Evolutionary conservation across 2,329 filamentous ascomycete genomes (phyloP).

Genomic region (Pestalotiopsis sp.): DNA sequence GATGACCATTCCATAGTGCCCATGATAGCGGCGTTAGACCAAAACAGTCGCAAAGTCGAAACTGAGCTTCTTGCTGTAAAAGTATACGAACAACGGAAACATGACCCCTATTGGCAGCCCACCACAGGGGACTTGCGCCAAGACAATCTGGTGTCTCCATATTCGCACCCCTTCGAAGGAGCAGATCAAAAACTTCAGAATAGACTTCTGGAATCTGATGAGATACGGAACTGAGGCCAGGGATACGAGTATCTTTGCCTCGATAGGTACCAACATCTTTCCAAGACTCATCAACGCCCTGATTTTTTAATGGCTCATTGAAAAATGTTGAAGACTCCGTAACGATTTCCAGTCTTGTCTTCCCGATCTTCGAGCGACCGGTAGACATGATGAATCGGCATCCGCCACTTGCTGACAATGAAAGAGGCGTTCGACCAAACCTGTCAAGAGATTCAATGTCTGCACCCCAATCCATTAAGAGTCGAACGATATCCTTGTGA

Average conservation of each 20-base stretch:
- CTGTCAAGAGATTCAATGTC: neutral
- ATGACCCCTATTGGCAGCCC: neutral
- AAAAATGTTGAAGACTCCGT: no score
- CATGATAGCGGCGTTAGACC: no score
- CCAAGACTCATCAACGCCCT: no score
- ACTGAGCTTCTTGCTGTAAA: no score
- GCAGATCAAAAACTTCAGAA: neutral
- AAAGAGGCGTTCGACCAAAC: neutral
- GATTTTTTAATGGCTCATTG: no score
- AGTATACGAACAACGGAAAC: neutral
- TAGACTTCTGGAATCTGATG: neutral
- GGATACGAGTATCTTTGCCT: neutral
- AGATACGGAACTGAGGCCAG: neutral
- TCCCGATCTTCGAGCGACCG: no score
- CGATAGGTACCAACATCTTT: neutral
- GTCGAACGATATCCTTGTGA: neutral
- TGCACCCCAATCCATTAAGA: neutral
- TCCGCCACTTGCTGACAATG: neutral
- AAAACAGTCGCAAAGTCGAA: no score
- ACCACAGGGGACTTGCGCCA: neutral
- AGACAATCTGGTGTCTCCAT: neutral
- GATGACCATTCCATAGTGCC: neutral
- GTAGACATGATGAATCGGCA: neutral
- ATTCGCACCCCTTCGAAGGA: neutral
- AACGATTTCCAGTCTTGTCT: no score